Evolutionary conservation across 2,329 filamentous ascomycete species (phyloP), one percentile per base, ranked within the genome.

Genomic region (Aspergillus viridinutans): DNA sequence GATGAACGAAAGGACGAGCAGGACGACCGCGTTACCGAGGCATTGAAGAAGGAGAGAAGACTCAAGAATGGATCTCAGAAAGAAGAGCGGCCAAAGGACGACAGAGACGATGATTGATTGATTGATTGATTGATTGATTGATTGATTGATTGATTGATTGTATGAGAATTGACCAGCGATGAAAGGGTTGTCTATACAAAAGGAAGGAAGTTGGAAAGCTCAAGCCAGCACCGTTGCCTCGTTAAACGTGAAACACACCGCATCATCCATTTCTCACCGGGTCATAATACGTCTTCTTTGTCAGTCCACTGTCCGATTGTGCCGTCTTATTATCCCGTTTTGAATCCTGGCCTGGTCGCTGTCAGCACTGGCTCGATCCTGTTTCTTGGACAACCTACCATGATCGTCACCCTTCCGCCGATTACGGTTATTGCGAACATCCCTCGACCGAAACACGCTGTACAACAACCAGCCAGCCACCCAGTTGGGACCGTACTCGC

Each of bases 1-100:
- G 85, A 96, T 66, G 90, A 94, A 76, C 82, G 80, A 59, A 78
- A 78, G 60, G 90, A 95, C 63, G 84, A 93, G 52, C 85, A 85
- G 12, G 83, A 88, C 65, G 82, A 88, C 61, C 76, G 72, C 55
- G 81, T 85, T 21, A 78, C 76, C 2, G 74, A 83, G 59, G 82
- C 80, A 6, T 66, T 85, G 58, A 78, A 76, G 59, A 75, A 83
- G 42, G 78, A 83, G 29, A 65, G 80, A 25, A 70, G 72, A 35
- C 69, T 76, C 53, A 74, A 74, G 57, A 69, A 75, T 45, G 69
- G 65, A 47, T 66, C 65, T 38, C 69, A 62, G 62, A 55, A 69
- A 66, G 57, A 70, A 69, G 55, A 69, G 57, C 51, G 62, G 53
- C 51, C 65, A 12, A 69, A 76, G 5, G 74, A 77, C 7, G 59